phyloP scores from a whole-genome alignment of 371 early-diverging fungal species.

The Mortierella sp. region DNA sequence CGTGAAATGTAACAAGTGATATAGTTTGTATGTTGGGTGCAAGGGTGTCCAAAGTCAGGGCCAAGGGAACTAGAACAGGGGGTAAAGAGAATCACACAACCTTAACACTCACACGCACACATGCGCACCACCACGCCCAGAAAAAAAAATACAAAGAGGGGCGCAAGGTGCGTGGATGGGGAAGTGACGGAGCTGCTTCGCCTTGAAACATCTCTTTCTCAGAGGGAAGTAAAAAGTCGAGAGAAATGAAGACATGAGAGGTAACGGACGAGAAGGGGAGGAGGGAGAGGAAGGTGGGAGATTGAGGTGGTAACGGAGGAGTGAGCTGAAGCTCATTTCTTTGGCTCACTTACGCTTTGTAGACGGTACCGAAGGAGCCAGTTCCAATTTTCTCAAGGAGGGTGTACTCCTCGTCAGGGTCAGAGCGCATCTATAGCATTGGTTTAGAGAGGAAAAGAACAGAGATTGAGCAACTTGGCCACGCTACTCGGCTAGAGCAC shows the following conservation, averaged over 20 bases:
- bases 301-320: not conserved
- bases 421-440: constrained; percentile 52
- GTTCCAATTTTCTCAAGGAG: constrained; percentile 65
- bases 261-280: not conserved
- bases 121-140: not conserved
- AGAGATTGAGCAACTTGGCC: not conserved
- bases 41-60: not conserved
- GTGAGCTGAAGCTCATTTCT: not conserved
- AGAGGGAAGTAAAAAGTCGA: not conserved
- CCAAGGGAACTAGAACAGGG: not conserved
- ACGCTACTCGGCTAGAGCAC: too few species aligned
- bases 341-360: constrained; percentile 61
- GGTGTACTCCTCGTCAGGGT: constrained; percentile 62
- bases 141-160: not conserved
- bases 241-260: not conserved
- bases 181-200: not conserved
- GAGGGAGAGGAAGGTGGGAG: not conserved
- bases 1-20: constrained; percentile 25
- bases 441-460: not conserved
- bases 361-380: constrained; percentile 69
- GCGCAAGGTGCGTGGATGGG: not conserved
- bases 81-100: constrained; percentile 9
- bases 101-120: not conserved
- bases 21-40: not conserved
- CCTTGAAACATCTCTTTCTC: not conserved